These are phyloP conservation scores for Trichoderma brevicompactum DNA, from an alignment of 2,329 filamentous ascomycete species.

Conservation along the genomic window DNA sequence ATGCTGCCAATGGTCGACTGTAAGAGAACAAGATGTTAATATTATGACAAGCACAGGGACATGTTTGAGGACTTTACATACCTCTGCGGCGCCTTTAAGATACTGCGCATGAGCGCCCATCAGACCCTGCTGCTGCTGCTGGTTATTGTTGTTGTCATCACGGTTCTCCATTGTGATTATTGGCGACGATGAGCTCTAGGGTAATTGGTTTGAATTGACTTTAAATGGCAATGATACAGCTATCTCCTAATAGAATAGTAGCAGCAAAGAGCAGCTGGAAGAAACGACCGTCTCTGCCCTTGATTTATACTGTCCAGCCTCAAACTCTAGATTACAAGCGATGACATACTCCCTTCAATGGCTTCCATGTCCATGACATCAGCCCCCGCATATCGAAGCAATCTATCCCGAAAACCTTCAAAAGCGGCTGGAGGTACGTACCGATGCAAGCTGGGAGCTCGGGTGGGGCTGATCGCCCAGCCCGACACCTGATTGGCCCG, in stretches of 20 bases:
- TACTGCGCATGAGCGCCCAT: slow-evolving; percentile 68
- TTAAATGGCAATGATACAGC: background rate
- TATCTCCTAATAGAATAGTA: background rate
- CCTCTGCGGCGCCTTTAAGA: slow-evolving; percentile 69
- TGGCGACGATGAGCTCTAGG: slow-evolving; percentile 2
- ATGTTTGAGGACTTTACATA: slow-evolving; percentile 38
- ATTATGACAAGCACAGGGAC: background rate
- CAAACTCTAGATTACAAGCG: slow-evolving; percentile 16
- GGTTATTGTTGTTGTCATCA: slow-evolving; percentile 31
- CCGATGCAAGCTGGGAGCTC: background rate
- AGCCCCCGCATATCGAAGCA: slow-evolving; percentile 20
- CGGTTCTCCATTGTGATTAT: slow-evolving; percentile 38
- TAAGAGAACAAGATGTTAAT: background rate
- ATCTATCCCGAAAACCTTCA: slow-evolving; percentile 3
- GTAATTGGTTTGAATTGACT: background rate
- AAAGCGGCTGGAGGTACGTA: slow-evolving; percentile 15
- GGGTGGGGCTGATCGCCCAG: background rate
- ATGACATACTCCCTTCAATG: slow-evolving; percentile 32
- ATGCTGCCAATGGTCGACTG: slow-evolving; percentile 64
- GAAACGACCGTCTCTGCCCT: background rate
- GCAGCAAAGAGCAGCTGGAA: background rate
- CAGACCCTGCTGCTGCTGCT: slow-evolving; percentile 59
- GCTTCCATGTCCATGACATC: slow-evolving; percentile 30
- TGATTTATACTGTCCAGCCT: background rate
- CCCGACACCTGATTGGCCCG: slow-evolving; percentile 24